Percentiles rank a stretch among this genome's conserved stretches.
phyloP scores from a whole-genome alignment of 345 rosid genomes.

The Citrus glauca region DNA sequence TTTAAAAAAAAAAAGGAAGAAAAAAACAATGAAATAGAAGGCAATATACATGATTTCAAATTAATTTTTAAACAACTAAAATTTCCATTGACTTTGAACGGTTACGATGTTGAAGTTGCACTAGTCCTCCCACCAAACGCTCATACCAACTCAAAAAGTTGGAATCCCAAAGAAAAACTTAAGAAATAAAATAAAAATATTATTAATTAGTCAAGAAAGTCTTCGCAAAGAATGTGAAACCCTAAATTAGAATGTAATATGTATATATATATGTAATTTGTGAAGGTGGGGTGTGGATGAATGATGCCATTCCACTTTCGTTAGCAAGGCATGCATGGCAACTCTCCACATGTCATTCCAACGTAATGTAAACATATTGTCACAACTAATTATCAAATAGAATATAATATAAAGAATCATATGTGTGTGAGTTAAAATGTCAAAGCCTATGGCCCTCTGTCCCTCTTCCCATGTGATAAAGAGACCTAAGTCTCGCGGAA shows the following conservation, averaged over 20 bases:
- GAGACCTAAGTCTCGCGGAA: slow-evolving; percentile 7
- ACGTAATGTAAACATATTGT: too few relatives aligned
- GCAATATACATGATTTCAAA: too few relatives aligned
- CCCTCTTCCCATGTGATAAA: slow-evolving; percentile 4
- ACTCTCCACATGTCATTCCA: neutral
- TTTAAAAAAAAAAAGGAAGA: too few relatives aligned
- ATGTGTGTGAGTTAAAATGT: neutral
- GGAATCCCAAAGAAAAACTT: too few relatives aligned
- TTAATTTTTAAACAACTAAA: neutral
- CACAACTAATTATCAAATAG: too few relatives aligned
- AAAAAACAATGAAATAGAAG: too few relatives aligned
- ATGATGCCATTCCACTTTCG: neutral
- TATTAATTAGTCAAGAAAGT: too few relatives aligned
- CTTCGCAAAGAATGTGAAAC: neutral
- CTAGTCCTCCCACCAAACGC: neutral
- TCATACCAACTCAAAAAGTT: neutral
- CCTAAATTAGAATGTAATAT: neutral
- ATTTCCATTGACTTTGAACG: neutral
- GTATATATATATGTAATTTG: too few relatives aligned
- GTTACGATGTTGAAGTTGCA: neutral
- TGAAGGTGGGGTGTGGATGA: neutral
- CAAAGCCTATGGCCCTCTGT: neutral
- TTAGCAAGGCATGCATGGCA: neutral
- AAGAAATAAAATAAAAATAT: too few relatives aligned
- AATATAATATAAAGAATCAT: neutral